These are phyloP conservation scores for Amaranthus cruentus DNA, from an alignment of 148 eudicot species.

Conservation along the genomic window DNA sequence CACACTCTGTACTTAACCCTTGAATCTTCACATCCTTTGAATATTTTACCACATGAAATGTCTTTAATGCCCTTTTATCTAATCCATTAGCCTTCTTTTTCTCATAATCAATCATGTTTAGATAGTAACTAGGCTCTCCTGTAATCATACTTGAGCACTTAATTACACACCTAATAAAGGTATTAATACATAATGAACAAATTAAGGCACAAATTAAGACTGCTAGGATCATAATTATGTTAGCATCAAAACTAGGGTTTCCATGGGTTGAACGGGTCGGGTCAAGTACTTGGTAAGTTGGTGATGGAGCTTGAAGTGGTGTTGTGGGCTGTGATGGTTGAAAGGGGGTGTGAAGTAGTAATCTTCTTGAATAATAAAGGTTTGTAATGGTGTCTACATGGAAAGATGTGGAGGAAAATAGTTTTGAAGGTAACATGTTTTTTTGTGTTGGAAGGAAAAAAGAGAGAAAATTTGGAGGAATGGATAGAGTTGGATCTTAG, in stretches of 20 bases:
- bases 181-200: conserved; percentile 23
- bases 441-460: background rate
- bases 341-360: conserved; percentile 20
- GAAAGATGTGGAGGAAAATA: conserved; percentile 1
- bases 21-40: conserved; percentile 42
- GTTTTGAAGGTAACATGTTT: conserved; percentile 9
- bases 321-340: conserved; percentile 10
- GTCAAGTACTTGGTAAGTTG: conserved; percentile 20
- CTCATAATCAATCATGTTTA: conserved; percentile 13
- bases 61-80: conserved; percentile 58
- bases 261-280: background rate
- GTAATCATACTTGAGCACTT: conserved; percentile 22
- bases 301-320: conserved; percentile 16
- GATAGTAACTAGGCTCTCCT: conserved; percentile 19
- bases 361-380: conserved; percentile 24
- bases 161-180: conserved; percentile 27
- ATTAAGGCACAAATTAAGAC: conserved; percentile 28
- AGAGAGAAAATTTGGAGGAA: background rate
- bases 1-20: conserved; percentile 63
- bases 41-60: conserved; percentile 51
- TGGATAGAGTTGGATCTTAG: conserved; percentile 8
- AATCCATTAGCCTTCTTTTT: conserved; percentile 10
- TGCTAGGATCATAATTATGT: conserved; percentile 23
- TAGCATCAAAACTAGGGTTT: conserved; percentile 16
- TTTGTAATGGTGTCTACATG: conserved; percentile 13